Percentiles rank a stretch among this genome's conserved stretches.
phyloP scores from a whole-genome alignment of 495 filamentous ascomycete genomes.

The Usnea hakonensis region DNA sequence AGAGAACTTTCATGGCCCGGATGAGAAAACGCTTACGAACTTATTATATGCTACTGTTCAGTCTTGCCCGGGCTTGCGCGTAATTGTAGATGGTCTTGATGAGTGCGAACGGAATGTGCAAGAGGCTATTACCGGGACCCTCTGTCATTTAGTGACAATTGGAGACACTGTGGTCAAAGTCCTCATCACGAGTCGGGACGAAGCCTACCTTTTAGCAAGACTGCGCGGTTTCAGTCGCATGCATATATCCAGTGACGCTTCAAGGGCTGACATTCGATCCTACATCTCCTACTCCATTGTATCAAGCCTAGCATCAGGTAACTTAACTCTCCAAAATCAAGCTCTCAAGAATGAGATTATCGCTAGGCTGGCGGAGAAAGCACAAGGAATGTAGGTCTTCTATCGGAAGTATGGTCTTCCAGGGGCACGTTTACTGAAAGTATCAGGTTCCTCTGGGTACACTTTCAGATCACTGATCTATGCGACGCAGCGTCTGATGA shows the following conservation, averaged over 20 bases:
- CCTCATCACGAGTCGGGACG: slow-evolving; percentile 18
- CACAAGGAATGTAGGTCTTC: slow-evolving; percentile 25
- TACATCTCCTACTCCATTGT: slow-evolving; percentile 17
- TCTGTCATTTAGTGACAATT: slow-evolving; percentile 1
- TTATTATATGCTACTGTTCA: neutral
- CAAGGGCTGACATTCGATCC: slow-evolving; percentile 14
- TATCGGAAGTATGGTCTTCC: no score
- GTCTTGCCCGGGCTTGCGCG: neutral
- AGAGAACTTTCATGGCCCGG: neutral
- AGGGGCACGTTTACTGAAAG: neutral
- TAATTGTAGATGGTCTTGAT: slow-evolving; percentile 26
- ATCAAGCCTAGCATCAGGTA: slow-evolving; percentile 11
- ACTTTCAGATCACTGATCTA: slow-evolving; percentile 26
- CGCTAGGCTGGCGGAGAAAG: slow-evolving; percentile 18
- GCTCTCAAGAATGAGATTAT: slow-evolving; percentile 16
- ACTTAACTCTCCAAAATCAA: slow-evolving; percentile 16
- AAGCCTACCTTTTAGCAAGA: slow-evolving; percentile 11
- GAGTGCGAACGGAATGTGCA: slow-evolving; percentile 20
- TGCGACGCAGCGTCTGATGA: slow-evolving; percentile 26
- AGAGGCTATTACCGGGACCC: neutral
- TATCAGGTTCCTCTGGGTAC: slow-evolving; percentile 28
- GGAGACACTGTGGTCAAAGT: slow-evolving; percentile 13
- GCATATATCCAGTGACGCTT: slow-evolving; percentile 1
- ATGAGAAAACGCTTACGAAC: neutral
- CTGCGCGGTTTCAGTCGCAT: slow-evolving; percentile 1